Base-by-base conservation (phyloP, 2,329 filamentous ascomycete genomes). In the Bipolaris victoriae region DNA sequence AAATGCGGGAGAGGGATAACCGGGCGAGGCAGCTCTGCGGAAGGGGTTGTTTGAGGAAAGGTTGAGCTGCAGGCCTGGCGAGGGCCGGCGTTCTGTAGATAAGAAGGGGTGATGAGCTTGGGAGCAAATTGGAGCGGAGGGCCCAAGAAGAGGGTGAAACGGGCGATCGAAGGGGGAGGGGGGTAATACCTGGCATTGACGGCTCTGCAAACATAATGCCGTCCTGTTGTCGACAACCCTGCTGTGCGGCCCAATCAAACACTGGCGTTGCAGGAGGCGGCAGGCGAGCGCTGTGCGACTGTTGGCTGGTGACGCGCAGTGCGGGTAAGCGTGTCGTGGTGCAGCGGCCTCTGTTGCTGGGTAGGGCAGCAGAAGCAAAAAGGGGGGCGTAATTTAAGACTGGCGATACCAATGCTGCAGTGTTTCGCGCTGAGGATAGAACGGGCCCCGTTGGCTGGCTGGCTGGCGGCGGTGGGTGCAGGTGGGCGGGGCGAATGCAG, bases 1-100 rank as follows among this genome's bases (percentile, higher is more conserved):
- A 63, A 77, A 58, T 51, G 72, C 63, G 33, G 74, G 73, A 33
- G 74, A 75, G 50, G 70, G 66, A 55, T 72, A 57, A 44, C 63
- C 70, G 57, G 80, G 88, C 62, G 89, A 90, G 36, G 82, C 81
- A 63, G 88, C 86, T 71, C 88, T 91, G 80, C 90, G 88, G 73
- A 85, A 93, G 61, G 90, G 90, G 74, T 93, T 93, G 83, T 92
- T 92, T 76, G 88, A 88, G 71, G 79, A 78, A 55, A 92, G 84
- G 77, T 87, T 89, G 75, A 89, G 79, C 52, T 84, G 80, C 72
- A 89, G 80, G 65, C 82, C 82, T 63, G 83, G 76, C 66, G 84
- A 83, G 64, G 79, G 82, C 67, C 77, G 76, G 53, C 77, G 76
- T 56, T 79, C 78, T 78, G 71, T 57, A 64, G 63, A 68, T 69